Conservation (phyloP, 768 basidiomycete species). For the Mycena kentingensis region DNA sequence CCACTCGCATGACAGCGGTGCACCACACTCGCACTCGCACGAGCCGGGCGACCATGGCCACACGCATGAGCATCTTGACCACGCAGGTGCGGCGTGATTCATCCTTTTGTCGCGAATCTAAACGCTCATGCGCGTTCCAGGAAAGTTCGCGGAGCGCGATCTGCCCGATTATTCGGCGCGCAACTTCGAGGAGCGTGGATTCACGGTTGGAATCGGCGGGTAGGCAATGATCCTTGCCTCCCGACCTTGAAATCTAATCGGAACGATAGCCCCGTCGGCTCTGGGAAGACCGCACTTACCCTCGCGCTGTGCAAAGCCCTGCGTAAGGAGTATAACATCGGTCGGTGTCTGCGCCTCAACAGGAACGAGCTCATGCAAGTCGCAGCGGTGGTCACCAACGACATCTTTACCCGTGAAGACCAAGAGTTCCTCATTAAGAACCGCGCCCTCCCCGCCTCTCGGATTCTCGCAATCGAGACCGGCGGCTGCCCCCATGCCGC, state of each 20-base stretch:
- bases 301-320: constrained; percentile 85
- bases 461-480: constrained; percentile 96
- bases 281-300: constrained; percentile 94
- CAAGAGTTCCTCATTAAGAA: constrained; percentile 97
- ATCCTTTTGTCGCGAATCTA: not conserved
- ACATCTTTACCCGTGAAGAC: constrained; percentile 98
- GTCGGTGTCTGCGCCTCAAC: constrained; percentile 42
- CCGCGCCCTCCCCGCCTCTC: constrained; percentile 77
- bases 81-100: constrained; percentile 79
- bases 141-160: constrained; percentile 91
- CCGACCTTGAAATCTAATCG: not conserved
- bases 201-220: constrained; percentile 99
- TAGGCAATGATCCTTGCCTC: constrained; percentile 39
- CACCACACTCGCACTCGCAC: constrained; percentile 43
- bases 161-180: constrained; percentile 83
- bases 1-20: constrained; percentile 56
- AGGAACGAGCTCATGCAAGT: constrained; percentile 7
- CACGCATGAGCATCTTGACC: constrained; percentile 89
- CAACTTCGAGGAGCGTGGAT: constrained; percentile 91
- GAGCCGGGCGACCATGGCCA: constrained; percentile 86
- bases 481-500: constrained; percentile 98
- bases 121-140: constrained; percentile 40
- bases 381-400: constrained; percentile 94
- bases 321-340: constrained; percentile 87
- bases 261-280: constrained; percentile 82